Conservation (phyloP, 2,329 filamentous ascomycete species). For the Beauveria scarabaeidicola region DNA sequence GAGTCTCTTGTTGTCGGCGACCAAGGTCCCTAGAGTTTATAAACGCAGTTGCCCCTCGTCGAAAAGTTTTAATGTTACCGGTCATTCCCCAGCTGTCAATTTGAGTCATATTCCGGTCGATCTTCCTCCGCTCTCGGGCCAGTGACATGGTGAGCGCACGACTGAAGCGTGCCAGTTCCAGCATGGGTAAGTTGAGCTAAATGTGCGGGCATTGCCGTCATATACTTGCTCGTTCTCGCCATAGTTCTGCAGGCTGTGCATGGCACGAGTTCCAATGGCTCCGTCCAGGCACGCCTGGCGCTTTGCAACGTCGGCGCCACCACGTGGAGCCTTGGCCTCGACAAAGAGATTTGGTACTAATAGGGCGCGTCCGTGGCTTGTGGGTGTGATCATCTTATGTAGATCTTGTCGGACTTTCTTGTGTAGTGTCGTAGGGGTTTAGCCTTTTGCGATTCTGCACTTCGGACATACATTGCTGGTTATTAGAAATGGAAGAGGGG, state of each 20-base stretch:
- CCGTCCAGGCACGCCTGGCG: conserved; percentile 30
- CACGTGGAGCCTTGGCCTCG: conserved; percentile 28
- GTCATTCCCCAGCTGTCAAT: conserved; percentile 22
- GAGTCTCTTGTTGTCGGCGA: conserved; percentile 25
- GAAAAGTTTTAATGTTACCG: conserved; percentile 20
- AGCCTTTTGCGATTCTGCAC: no score
- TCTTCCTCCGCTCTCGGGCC: conserved; percentile 21
- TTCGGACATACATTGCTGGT: no score
- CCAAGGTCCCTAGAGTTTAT: conserved; percentile 31
- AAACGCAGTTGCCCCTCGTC: conserved; percentile 27
- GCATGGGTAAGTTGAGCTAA: conserved; percentile 31
- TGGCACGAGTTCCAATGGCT: conserved; percentile 27
- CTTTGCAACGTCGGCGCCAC: conserved; percentile 17
- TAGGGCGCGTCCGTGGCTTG: conserved; percentile 12
- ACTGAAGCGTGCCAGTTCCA: conserved; percentile 25
- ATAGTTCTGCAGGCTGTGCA: conserved; percentile 30
- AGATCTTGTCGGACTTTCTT: conserved; percentile 11
- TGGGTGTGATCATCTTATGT: background rate
- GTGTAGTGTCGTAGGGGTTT: no score
- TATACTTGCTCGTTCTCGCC: conserved; percentile 22
- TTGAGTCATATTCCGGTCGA: conserved; percentile 31
- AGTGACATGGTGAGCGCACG: conserved; percentile 30
- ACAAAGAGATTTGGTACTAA: conserved; percentile 35
- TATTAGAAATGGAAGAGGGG: no score
- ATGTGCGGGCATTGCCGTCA: conserved; percentile 30